Conservation (phyloP, 2,329 filamentous ascomycete genomes). For the Fusarium globosum region DNA sequence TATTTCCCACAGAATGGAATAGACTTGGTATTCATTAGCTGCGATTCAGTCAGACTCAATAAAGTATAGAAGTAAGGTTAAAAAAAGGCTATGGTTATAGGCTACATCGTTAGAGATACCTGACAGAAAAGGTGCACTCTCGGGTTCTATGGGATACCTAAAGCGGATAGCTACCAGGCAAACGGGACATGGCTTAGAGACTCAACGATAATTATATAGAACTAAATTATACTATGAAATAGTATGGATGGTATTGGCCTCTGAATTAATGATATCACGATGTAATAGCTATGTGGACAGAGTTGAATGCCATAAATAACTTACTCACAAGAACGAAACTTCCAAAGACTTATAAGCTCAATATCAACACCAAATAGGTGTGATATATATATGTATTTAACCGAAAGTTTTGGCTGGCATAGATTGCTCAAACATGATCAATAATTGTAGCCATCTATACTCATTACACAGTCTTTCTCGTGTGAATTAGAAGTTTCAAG, state of each 20-base stretch:
- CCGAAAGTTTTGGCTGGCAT: rapidly evolving
- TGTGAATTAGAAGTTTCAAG: rapidly evolving
- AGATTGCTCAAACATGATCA: rapidly evolving
- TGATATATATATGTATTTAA: neutral
- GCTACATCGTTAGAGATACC: neutral
- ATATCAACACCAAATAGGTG: too few species aligned
- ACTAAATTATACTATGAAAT: too few species aligned
- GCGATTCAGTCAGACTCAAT: neutral
- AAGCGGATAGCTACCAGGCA: rapidly evolving
- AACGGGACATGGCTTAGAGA: neutral
- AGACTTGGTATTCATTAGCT: neutral
- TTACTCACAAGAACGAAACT: neutral
- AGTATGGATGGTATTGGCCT: neutral
- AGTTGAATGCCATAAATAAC: neutral
- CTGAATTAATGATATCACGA: rapidly evolving
- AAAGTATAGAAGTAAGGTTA: neutral
- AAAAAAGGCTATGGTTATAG: too few species aligned
- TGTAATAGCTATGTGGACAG: rapidly evolving
- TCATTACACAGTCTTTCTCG: rapidly evolving
- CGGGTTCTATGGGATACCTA: too few species aligned
- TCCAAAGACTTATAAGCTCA: neutral
- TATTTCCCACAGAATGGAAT: neutral
- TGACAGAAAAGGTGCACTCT: neutral
- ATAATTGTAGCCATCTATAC: rapidly evolving
- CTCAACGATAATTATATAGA: rapidly evolving